phyloP scores from a whole-genome alignment of 495 filamentous ascomycete species.

The Penicillium diatomitis region DNA sequence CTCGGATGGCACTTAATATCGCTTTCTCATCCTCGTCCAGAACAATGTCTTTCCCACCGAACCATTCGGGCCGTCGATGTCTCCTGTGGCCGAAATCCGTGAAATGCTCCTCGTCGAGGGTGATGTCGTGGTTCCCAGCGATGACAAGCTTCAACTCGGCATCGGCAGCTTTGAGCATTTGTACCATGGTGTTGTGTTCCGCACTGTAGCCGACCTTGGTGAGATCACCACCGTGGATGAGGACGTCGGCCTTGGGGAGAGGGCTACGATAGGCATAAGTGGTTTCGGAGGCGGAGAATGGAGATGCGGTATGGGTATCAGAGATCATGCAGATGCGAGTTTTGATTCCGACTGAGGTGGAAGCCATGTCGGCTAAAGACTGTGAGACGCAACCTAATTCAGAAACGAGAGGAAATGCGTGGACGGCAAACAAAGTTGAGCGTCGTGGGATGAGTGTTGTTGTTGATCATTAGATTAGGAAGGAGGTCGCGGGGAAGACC shows the following conservation, averaged over 20 bases:
- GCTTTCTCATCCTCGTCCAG: conserved; percentile 7
- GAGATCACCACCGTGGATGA: conserved; percentile 68
- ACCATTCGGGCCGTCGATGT: conserved; percentile 20
- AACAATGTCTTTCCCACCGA: conserved; percentile 4
- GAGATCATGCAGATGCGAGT: conserved; percentile 52
- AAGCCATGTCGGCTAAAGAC: conserved; percentile 8
- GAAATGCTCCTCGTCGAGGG: conserved; percentile 52
- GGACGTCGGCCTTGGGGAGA: conserved; percentile 50
- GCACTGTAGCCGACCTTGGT: conserved; percentile 49
- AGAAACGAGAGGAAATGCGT: conserved; percentile 2
- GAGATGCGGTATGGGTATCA: conserved; percentile 48
- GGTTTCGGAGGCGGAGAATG: conserved; percentile 16
- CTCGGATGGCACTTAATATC: conserved; percentile 1
- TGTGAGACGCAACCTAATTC: not conserved
- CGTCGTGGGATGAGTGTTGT: no score
- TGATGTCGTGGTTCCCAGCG: conserved; percentile 73
- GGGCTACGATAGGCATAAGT: conserved; percentile 33
- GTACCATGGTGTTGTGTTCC: conserved; percentile 45
- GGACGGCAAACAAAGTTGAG: not conserved
- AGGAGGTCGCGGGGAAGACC: no score
- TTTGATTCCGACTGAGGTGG: conserved; percentile 15
- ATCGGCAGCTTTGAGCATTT: conserved; percentile 44
- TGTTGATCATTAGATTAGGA: no score
- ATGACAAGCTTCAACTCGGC: conserved; percentile 73
- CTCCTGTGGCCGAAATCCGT: conserved; percentile 18